phyloP scores from a whole-genome alignment of 768 basidiomycete genomes.

The Baorangia bicolor region DNA sequence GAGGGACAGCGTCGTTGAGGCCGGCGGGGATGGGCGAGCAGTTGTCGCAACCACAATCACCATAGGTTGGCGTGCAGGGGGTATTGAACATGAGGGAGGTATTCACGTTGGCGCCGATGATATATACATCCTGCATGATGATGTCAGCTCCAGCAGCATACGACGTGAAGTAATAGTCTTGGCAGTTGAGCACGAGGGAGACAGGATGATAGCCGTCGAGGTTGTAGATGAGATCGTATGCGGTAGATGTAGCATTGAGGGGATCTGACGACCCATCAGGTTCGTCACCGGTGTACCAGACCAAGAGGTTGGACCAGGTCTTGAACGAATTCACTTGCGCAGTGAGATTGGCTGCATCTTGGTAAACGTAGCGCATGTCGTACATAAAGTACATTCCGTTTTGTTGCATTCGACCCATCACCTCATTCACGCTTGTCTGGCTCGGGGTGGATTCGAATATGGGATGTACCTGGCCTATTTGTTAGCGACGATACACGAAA shows the following conservation, averaged over 20 bases:
- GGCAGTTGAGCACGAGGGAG: conserved; percentile 61
- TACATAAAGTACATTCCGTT: conserved; percentile 71
- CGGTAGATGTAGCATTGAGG: conserved; percentile 47
- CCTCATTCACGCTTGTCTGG: conserved; percentile 41
- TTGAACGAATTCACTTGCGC: conserved; percentile 69
- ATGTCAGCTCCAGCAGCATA: conserved; percentile 68
- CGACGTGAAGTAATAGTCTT: conserved; percentile 60
- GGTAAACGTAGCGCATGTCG: conserved; percentile 75
- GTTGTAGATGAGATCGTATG: conserved; percentile 57
- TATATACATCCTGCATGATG: conserved; percentile 59
- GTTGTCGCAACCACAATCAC: conserved; percentile 72
- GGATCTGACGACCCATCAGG: conserved; percentile 70
- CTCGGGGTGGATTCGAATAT: conserved; percentile 62
- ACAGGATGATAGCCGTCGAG: conserved; percentile 69
- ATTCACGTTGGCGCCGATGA: conserved; percentile 57
- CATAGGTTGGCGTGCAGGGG: conserved; percentile 59
- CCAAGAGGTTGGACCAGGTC: conserved; percentile 60
- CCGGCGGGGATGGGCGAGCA: conserved; percentile 50
- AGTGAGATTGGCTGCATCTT: conserved; percentile 56
- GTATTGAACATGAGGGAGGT: conserved; percentile 61
- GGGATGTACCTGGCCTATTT: conserved; percentile 55
- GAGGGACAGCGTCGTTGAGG: conserved; percentile 26
- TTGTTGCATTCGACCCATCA: conserved; percentile 68
- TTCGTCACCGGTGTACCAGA: conserved; percentile 75
- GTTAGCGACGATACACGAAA: conserved; percentile 4